Evolutionary conservation across 345 rosid genomes (phyloP).

Genomic region (Brassica cretica): DNA sequence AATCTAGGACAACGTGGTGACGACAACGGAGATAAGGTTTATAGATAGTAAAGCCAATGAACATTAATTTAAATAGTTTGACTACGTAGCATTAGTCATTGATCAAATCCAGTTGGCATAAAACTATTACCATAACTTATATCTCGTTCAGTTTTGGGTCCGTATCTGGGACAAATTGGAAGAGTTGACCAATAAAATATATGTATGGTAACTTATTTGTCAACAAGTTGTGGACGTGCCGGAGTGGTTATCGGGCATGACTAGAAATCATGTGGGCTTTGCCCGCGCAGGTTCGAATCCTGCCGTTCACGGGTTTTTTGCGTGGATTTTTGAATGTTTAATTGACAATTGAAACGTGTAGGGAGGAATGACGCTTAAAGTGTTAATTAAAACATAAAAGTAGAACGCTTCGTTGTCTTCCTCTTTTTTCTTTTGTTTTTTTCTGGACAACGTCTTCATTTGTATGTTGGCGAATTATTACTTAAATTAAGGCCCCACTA

Average conservation of each 20-base stretch:
- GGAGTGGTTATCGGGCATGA: constrained; percentile 80
- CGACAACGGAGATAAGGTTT: constrained; percentile 30
- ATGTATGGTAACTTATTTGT: background rate
- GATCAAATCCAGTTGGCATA: background rate
- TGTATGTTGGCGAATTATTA: background rate
- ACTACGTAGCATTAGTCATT: background rate
- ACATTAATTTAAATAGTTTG: background rate
- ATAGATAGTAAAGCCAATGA: background rate
- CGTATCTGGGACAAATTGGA: background rate
- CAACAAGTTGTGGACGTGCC: constrained; percentile 37
- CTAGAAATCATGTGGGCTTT: constrained; percentile 97
- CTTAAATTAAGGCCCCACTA: background rate
- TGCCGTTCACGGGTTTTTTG: constrained; percentile 40
- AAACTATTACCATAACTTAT: background rate
- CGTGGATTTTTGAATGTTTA: background rate
- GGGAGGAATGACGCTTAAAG: background rate
- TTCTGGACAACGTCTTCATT: background rate
- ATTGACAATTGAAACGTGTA: background rate
- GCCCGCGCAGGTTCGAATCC: constrained; percentile 96
- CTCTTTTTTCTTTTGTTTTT: too few species aligned
- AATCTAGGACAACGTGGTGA: background rate
- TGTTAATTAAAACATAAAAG: background rate
- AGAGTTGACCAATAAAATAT: background rate
- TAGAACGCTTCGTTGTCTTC: background rate
- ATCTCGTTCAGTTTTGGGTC: background rate